These are phyloP conservation scores for Remersonia thermophila DNA, from an alignment of 2,329 filamentous ascomycete species.

Conservation along the genomic window DNA sequence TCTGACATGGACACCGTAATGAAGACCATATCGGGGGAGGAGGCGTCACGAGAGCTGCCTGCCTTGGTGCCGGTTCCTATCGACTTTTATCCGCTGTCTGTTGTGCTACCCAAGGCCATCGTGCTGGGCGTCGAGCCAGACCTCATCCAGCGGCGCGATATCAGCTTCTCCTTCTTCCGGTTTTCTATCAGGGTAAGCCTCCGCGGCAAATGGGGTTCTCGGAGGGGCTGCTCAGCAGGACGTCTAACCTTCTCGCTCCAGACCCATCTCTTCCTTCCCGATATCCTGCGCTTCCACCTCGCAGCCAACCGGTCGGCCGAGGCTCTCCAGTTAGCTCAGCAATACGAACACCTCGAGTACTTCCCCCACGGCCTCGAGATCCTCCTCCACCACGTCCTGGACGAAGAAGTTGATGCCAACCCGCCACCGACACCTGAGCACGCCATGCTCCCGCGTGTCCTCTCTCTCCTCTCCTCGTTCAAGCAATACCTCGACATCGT, in stretches of 20 bases:
- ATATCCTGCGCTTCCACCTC: slow-evolving; percentile 70
- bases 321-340: slow-evolving; percentile 68
- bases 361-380: slow-evolving; percentile 90
- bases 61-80: slow-evolving; percentile 64
- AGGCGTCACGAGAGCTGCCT: slow-evolving; percentile 57
- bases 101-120: slow-evolving; percentile 79
- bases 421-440: slow-evolving; percentile 48
- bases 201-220: too few relatives aligned
- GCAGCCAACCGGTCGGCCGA: slow-evolving; percentile 63
- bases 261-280: slow-evolving; percentile 88
- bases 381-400: slow-evolving; percentile 80
- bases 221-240: too few relatives aligned
- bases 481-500: slow-evolving; percentile 88
- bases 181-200: slow-evolving; percentile 68
- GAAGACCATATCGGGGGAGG: slow-evolving; percentile 54
- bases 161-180: slow-evolving; percentile 80
- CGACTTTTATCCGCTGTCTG: slow-evolving; percentile 92
- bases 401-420: slow-evolving; percentile 73
- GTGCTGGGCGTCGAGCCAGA: slow-evolving; percentile 85
- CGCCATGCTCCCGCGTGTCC: slow-evolving; percentile 50
- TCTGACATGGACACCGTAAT: slow-evolving; percentile 77
- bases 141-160: slow-evolving; percentile 81
- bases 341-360: slow-evolving; percentile 79
- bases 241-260: slow-evolving; percentile 24
- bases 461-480: slow-evolving; percentile 57